phyloP scores from a whole-genome alignment of 2,329 filamentous ascomycete species.

The Colletotrichum musicola region DNA sequence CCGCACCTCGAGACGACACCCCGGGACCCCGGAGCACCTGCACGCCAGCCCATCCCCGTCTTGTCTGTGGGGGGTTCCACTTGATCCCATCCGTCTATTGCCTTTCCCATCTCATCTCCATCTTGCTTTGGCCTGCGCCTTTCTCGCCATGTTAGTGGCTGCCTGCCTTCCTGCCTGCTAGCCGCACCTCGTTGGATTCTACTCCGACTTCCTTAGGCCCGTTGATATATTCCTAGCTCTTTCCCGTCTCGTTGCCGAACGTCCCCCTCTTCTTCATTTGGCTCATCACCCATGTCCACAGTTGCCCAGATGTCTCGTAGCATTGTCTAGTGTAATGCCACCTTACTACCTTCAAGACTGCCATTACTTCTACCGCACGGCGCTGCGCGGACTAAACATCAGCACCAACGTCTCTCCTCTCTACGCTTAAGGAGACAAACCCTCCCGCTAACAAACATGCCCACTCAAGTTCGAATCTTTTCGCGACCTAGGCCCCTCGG shows the following conservation, averaged over 20 bases:
- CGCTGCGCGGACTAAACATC: conserved; percentile 86
- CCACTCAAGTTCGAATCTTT: conserved; percentile 53
- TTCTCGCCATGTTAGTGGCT: conserved; percentile 20
- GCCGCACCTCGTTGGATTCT: conserved; percentile 12
- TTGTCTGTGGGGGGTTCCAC: conserved; percentile 37
- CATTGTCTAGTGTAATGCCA: conserved; percentile 75
- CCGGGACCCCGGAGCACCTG: conserved; percentile 20
- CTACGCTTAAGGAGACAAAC: conserved; percentile 68
- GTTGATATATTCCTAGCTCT: conserved; percentile 36
- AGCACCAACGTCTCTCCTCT: conserved; percentile 82
- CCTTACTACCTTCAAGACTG: conserved; percentile 86
- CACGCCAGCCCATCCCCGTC: conserved; percentile 30
- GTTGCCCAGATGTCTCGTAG: conserved; percentile 23
- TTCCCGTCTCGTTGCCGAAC: conserved; percentile 12
- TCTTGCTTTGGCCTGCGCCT: conserved; percentile 15
- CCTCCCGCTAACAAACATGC: conserved; percentile 49
- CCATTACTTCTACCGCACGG: conserved; percentile 93
- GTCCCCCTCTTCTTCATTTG: background rate
- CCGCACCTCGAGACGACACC: conserved; percentile 23
- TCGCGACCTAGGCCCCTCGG: conserved; percentile 79
- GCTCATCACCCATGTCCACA: conserved; percentile 8
- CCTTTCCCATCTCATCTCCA: conserved; percentile 29
- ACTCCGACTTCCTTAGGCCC: conserved; percentile 34
- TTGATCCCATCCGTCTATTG: conserved; percentile 36
- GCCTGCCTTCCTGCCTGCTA: conserved; percentile 15